Percentiles rank a stretch among this genome's conserved stretches.
These are phyloP conservation scores for Phytopythium mirpurense DNA, from an alignment of 352 stramenopile species.

Conservation along the genomic window DNA sequence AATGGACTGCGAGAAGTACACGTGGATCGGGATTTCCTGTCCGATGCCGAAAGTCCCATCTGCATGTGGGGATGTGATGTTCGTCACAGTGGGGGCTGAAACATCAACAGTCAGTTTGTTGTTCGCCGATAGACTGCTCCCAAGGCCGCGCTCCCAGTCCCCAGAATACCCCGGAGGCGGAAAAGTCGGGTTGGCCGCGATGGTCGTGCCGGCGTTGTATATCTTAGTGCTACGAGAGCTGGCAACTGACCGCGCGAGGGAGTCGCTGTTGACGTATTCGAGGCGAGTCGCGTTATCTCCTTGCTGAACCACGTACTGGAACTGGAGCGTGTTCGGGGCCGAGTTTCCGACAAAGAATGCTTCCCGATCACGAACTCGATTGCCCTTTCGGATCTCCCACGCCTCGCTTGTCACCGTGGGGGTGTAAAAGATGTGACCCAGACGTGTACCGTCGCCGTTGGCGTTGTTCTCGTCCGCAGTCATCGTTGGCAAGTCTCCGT, in stretches of 20 bases:
- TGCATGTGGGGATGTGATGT: constrained; percentile 46
- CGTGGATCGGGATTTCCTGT: constrained; percentile 60
- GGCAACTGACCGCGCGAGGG: constrained; percentile 36
- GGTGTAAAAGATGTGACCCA: constrained; percentile 43
- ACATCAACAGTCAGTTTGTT: constrained; percentile 50
- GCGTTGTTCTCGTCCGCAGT: constrained; percentile 43
- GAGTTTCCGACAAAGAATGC: constrained; percentile 27
- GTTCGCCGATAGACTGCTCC: constrained; percentile 51
- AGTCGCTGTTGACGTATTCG: constrained; percentile 68
- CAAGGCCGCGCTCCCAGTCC: constrained; percentile 55
- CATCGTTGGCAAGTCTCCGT: constrained; percentile 65
- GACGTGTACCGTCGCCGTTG: constrained; percentile 26
- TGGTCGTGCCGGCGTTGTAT: constrained; percentile 27
- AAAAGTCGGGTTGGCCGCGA: constrained; percentile 33
- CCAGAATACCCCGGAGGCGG: constrained; percentile 42
- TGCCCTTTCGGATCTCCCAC: constrained; percentile 65
- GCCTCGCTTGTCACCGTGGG: constrained; percentile 36
- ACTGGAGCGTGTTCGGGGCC: constrained; percentile 39
- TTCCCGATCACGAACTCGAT: constrained; percentile 26
- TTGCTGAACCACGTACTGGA: constrained; percentile 52
- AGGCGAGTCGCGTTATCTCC: constrained; percentile 54
- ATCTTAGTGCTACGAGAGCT: constrained; percentile 19
- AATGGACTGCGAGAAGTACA: constrained; percentile 67
- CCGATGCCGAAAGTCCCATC: constrained; percentile 74
- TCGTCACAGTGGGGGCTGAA: constrained; percentile 32